phyloP scores from a whole-genome alignment of 768 basidiomycete genomes.

The Mycena capillaripes region DNA sequence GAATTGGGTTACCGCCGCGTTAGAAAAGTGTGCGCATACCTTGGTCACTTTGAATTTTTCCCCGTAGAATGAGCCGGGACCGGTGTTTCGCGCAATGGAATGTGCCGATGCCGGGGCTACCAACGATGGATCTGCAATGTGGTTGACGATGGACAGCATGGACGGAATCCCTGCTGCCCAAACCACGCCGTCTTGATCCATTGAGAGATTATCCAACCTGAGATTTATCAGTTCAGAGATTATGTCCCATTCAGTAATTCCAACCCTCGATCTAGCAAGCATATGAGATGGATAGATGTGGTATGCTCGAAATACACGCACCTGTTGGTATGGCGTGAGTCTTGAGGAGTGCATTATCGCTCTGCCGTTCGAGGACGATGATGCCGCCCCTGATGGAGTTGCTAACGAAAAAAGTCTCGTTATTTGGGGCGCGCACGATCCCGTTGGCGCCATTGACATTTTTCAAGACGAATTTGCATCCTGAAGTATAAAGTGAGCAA shows the following conservation, averaged over 20 bases:
- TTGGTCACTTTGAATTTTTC: slow-evolving; percentile 73
- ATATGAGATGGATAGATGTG: slow-evolving; percentile 18
- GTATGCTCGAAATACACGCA: slow-evolving; percentile 42
- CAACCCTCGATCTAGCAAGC: slow-evolving; percentile 54
- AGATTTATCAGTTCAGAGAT: too few relatives aligned
- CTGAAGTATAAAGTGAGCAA: slow-evolving; percentile 34
- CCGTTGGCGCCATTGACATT: slow-evolving; percentile 73
- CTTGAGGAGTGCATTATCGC: slow-evolving; percentile 69
- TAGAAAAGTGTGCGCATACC: slow-evolving; percentile 46
- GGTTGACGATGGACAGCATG: slow-evolving; percentile 49
- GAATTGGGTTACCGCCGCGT: slow-evolving; percentile 19
- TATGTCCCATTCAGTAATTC: too few relatives aligned
- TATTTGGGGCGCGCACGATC: slow-evolving; percentile 63
- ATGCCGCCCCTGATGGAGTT: slow-evolving; percentile 61
- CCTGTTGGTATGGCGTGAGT: slow-evolving; percentile 69
- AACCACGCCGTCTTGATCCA: slow-evolving; percentile 71
- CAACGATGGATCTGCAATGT: slow-evolving; percentile 58
- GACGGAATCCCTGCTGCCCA: slow-evolving; percentile 72
- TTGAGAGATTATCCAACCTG: slow-evolving; percentile 77
- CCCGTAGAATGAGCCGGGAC: slow-evolving; percentile 65
- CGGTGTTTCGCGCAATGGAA: slow-evolving; percentile 67
- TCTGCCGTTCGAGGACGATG: slow-evolving; percentile 68
- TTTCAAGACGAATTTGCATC: slow-evolving; percentile 71
- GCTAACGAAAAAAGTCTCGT: slow-evolving; percentile 77
- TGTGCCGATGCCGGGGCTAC: slow-evolving; percentile 64